phyloP scores from a whole-genome alignment of 139 green algal species.

The Auxenochlorella pyrenoidosa region DNA sequence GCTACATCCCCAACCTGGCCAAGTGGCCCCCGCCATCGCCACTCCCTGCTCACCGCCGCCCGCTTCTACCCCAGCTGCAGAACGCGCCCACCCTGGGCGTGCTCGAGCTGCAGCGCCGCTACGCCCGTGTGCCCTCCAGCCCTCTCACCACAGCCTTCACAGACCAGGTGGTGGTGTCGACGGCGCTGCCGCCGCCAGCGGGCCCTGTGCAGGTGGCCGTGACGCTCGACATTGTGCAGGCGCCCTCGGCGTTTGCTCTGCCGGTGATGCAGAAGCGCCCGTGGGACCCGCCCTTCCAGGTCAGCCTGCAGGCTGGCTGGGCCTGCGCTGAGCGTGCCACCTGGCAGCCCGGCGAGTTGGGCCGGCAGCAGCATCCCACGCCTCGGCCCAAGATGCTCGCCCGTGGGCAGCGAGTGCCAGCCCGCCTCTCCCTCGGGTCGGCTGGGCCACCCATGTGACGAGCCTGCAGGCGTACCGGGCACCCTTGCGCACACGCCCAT shows the following conservation, averaged over 20 bases:
- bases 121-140: neutral
- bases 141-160: neutral
- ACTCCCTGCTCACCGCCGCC: neutral
- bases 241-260: constrained; percentile 13
- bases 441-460: neutral
- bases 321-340: neutral
- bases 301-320: neutral
- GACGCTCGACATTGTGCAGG: constrained; percentile 22
- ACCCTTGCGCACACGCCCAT: too few relatives aligned
- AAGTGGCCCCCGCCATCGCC: neutral
- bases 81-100: neutral
- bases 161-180: neutral
- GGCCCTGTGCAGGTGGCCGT: neutral
- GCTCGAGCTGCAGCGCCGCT: constrained; percentile 21
- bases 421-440: too few relatives aligned
- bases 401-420: too few relatives aligned
- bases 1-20: too few relatives aligned
- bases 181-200: neutral
- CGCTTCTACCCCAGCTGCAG: neutral
- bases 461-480: neutral
- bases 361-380: too few relatives aligned
- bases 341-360: too few relatives aligned
- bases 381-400: neutral
- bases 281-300: constrained; percentile 26
- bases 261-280: constrained; percentile 32